phyloP scores from a whole-genome alignment of 257 asterid species.

The Nicotiana otophora region DNA sequence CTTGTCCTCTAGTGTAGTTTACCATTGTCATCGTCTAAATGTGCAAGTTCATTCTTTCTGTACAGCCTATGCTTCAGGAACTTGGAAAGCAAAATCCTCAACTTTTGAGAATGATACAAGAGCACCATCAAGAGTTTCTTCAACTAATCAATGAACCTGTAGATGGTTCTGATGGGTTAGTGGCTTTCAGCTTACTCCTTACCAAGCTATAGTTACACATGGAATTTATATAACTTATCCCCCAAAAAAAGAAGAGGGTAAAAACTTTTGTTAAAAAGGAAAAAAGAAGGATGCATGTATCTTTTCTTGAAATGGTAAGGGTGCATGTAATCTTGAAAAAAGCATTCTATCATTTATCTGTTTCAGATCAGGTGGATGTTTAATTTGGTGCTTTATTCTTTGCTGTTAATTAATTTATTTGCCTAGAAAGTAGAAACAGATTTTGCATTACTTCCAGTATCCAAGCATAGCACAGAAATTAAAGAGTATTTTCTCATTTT shows the following conservation, averaged over 20 bases:
- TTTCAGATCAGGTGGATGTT: too few species aligned
- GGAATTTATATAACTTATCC: too few species aligned
- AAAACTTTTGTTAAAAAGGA: too few species aligned
- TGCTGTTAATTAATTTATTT: conserved; percentile 9
- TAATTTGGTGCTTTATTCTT: too few species aligned
- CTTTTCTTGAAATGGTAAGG: too few species aligned
- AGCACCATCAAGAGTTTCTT: conserved; percentile 85
- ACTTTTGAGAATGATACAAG: conserved; percentile 70
- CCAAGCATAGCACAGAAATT: too few species aligned
- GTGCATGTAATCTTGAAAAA: too few species aligned
- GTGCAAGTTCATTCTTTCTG: conserved; percentile 11
- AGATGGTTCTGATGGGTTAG: conserved; percentile 81
- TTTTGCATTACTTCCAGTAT: too few species aligned
- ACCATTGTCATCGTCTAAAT: not conserved
- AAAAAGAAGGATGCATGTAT: too few species aligned
- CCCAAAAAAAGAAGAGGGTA: not conserved
- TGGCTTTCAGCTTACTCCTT: not conserved
- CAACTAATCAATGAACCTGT: conserved; percentile 77
- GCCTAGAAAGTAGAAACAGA: not conserved
- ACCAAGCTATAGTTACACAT: not conserved
- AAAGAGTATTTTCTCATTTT: not conserved
- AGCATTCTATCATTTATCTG: too few species aligned
- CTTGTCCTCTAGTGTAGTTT: not conserved
- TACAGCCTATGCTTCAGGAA: conserved; percentile 94
- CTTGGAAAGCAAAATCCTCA: conserved; percentile 85